Evolutionary conservation across 768 basidiomycete species (phyloP), one percentile per base, ranked within the genome.

Genomic region (Kwoniella botswanensis): DNA sequence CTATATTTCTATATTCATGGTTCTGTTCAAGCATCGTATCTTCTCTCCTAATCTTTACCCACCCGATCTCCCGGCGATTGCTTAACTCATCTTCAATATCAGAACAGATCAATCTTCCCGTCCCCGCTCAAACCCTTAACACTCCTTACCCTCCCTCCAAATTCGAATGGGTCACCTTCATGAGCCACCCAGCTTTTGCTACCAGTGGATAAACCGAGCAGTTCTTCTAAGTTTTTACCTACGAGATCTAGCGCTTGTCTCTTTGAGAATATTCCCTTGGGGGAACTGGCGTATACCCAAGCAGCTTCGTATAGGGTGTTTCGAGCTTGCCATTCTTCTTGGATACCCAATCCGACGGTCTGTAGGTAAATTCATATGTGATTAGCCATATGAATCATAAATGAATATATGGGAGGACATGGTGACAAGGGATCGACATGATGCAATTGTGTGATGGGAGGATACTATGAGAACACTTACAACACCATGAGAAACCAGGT

Each of bases 261-360:
- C 76, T 86, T 86, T 53, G 82, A 78, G 55, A 89, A 84, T 17
- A 79, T 68, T 6, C 84, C 85, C 21, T 79, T 76, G 9, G 84
- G 81, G 18, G 65, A 67, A 70, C 86, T 85, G 11, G 87, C 79
- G 53, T 86, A 75, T 71, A 90, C 92, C 93, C 94, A 95, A 54
- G 88, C 91, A 41, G 89, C 84, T 73, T 96, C 93, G 74, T 93
- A 92, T 17, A 91, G 88, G 11, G 91, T 86, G 78, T 91, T 93
- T 26, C 92, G 88, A 7, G 91, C 90, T 29, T 87, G 86, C 90
- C 90, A 93, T 52, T 87, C 87, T 71, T 89, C 88, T 56, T 86
- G 83, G 57, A 61, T 89, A 81, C 76, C 91, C 89, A 82, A 67
- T 18, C 81, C 82, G 35, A 83, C 82, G 26, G 70, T 75, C 76